Percentiles rank a stretch among this genome's conserved stretches.
These are phyloP conservation scores for Isabelozyma pseudorhagii DNA, from an alignment of 805 yeast species.

Conservation along the genomic window DNA sequence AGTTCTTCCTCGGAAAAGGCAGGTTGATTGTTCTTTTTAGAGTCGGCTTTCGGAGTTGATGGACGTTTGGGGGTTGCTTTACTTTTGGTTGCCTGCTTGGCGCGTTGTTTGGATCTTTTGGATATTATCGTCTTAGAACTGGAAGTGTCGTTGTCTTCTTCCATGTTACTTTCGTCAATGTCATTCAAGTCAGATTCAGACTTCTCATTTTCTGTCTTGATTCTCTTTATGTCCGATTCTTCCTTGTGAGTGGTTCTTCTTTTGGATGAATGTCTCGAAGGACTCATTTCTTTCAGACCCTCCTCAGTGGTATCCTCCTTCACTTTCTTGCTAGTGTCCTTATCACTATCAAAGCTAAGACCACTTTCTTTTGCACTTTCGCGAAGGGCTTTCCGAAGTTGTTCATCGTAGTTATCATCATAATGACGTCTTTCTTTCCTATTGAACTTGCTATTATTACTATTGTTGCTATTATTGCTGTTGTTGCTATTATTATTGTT, in stretches of 20 bases:
- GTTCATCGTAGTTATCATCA: constrained; percentile 37
- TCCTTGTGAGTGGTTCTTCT: neutral
- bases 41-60: constrained; percentile 16
- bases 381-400: constrained; percentile 47
- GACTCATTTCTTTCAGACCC: constrained; percentile 8
- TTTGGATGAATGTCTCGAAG: neutral
- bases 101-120: constrained; percentile 7
- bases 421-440: constrained; percentile 32
- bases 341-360: constrained; percentile 2
- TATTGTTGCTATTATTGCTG: neutral
- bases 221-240: constrained; percentile 13
- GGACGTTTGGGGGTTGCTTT: constrained; percentile 2
- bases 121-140: constrained; percentile 9
- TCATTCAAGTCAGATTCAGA: constrained; percentile 3
- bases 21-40: constrained; percentile 2
- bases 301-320: constrained; percentile 6
- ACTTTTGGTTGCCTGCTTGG: constrained; percentile 3
- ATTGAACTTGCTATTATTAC: constrained; percentile 7
- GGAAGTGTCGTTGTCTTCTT: constrained; percentile 6
- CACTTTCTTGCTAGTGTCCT: constrained; percentile 7
- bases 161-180: constrained; percentile 13
- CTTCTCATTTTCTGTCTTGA: constrained; percentile 18
- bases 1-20: constrained; percentile 40
- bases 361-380: constrained; percentile 55
- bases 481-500: neutral